These are phyloP conservation scores for Aspergillus pseudoterreus DNA, from an alignment of 2,329 filamentous ascomycete genomes.

Conservation along the genomic window DNA sequence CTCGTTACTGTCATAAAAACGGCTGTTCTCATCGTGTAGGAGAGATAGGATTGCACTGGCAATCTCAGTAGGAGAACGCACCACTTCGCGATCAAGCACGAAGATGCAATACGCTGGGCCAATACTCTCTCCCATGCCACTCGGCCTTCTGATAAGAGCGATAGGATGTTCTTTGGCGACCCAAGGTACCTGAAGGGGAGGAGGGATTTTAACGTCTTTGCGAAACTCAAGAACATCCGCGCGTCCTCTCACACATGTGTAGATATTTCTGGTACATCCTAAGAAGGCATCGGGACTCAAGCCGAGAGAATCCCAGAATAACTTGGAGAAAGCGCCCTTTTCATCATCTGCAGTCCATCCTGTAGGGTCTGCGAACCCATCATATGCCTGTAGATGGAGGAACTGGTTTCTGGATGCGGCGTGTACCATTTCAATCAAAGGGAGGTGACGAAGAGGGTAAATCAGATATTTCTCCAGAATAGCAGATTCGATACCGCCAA, in stretches of 20 bases:
- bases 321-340: not conserved
- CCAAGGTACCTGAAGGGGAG: not conserved
- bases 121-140: not conserved
- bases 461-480: not conserved
- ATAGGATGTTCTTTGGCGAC: not conserved
- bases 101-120: not conserved
- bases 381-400: not conserved
- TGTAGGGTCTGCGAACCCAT: not conserved
- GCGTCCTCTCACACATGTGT: not conserved
- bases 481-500: not conserved
- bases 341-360: not conserved
- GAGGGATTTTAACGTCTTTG: not conserved
- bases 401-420: conserved; percentile 2
- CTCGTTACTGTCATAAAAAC: conserved; percentile 1
- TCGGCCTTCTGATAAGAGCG: not conserved
- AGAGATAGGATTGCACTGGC: not conserved
- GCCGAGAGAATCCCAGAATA: conserved; percentile 1
- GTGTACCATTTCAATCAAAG: conserved; percentile 1
- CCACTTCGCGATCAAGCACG: not conserved
- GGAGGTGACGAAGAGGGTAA: conserved; percentile 1
- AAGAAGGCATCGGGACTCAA: not conserved
- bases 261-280: not conserved
- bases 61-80: not conserved
- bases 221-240: not conserved
- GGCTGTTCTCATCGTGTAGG: not conserved